phyloP scores from a whole-genome alignment of 306 rosid species.

The Canavalia gladiata region DNA sequence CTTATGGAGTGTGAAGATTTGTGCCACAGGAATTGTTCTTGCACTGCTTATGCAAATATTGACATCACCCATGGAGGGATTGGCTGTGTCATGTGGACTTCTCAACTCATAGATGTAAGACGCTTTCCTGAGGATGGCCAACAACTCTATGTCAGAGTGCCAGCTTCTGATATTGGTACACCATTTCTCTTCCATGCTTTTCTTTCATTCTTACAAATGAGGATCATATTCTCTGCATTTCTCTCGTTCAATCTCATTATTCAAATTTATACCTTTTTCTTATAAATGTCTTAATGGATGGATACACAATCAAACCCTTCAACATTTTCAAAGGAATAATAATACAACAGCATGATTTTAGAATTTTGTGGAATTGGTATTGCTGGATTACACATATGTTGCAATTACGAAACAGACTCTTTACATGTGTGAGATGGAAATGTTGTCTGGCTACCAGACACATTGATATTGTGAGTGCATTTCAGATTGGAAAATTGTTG shows the following conservation, averaged over 20 bases:
- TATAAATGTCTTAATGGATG: neutral
- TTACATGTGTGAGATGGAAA: neutral
- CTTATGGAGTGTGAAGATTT: conserved; percentile 52
- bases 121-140: conserved; percentile 64
- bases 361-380: neutral
- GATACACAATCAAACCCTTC: neutral
- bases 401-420: neutral
- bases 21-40: conserved; percentile 68
- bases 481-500: too few relatives aligned
- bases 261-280: neutral
- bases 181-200: neutral
- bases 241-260: too few relatives aligned
- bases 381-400: neutral
- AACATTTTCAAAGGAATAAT: neutral
- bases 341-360: neutral
- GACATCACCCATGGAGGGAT: conserved; percentile 53
- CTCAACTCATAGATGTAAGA: conserved; percentile 61
- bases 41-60: conserved; percentile 66
- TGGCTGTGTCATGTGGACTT: conserved; percentile 75
- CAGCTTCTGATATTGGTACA: conserved; percentile 81
- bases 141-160: conserved; percentile 62
- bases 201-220: neutral
- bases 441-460: neutral
- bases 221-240: too few relatives aligned
- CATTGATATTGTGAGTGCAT: neutral